Evolutionary conservation across 768 basidiomycete species (phyloP).

Genomic region (Phanerodontia chrysosporium): DNA sequence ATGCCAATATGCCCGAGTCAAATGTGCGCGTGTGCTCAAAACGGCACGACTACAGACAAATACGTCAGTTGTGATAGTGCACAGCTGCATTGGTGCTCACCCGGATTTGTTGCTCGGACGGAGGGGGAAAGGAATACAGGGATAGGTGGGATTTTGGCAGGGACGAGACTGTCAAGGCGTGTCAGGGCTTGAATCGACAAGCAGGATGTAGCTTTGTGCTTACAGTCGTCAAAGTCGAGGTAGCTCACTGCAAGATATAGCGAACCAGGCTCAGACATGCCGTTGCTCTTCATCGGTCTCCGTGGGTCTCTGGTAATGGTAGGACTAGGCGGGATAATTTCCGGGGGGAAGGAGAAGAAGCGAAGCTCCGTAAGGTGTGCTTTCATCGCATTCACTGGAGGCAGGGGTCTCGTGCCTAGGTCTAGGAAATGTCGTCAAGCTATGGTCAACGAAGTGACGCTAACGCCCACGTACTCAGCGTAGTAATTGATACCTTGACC

Average conservation of each 20-base stretch:
- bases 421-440: conserved; percentile 24
- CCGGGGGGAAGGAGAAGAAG: conserved; percentile 34
- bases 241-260: conserved; percentile 50
- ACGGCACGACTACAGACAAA: conserved; percentile 6
- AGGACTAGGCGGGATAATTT: neutral
- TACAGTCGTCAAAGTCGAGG: conserved; percentile 63
- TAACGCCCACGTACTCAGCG: neutral
- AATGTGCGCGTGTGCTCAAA: conserved; percentile 32
- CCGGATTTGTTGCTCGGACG: conserved; percentile 1
- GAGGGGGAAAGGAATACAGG: conserved; percentile 24
- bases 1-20: conserved; percentile 41
- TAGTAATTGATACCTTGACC: conserved; percentile 30
- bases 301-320: conserved; percentile 22
- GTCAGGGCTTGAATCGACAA: neutral
- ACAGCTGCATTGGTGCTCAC: neutral
- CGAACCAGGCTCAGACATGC: conserved; percentile 23
- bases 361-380: conserved; percentile 38
- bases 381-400: conserved; percentile 37
- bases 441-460: neutral
- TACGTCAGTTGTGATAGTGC: neutral
- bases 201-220: conserved; percentile 23
- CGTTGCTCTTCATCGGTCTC: conserved; percentile 20
- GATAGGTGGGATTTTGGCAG: conserved; percentile 34
- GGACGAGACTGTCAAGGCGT: conserved; percentile 24
- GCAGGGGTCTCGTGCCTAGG: conserved; percentile 40